phyloP scores from a whole-genome alignment of 2,329 filamentous ascomycete species.

The Aspergillus ruber region DNA sequence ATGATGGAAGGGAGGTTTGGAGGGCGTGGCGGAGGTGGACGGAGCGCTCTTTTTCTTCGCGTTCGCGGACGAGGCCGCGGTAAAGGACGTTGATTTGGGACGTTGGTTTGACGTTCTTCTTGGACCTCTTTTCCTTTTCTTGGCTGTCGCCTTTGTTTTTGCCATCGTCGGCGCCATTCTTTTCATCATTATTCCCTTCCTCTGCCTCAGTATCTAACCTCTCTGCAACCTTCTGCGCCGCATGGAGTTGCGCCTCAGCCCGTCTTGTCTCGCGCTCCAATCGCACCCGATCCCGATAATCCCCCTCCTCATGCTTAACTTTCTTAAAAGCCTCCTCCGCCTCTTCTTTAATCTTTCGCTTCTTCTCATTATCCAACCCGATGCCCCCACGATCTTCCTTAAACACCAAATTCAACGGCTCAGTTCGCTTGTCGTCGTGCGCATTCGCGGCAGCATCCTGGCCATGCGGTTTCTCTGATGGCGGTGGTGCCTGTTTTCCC shows the following conservation, averaged over 20 bases:
- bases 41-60: conserved; percentile 53
- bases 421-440: conserved; percentile 41
- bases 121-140: conserved; percentile 4
- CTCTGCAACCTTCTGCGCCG: conserved; percentile 78
- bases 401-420: conserved; percentile 69
- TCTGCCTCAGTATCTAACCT: conserved; percentile 57
- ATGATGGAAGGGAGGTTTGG: conserved; percentile 26
- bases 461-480: conserved; percentile 1
- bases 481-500: conserved; percentile 51
- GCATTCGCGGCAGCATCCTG: conserved; percentile 5
- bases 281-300: conserved; percentile 67
- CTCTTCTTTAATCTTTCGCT: conserved; percentile 64
- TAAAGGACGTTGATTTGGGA: conserved; percentile 71
- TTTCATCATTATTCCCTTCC: conserved; percentile 6
- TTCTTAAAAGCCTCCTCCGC: conserved; percentile 54
- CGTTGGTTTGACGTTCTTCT: conserved; percentile 43
- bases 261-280: conserved; percentile 63
- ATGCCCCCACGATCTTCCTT: conserved; percentile 80
- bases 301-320: conserved; percentile 58
- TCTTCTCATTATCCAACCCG: conserved; percentile 75
- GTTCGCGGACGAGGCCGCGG: conserved; percentile 63
- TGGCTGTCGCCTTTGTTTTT: conserved; percentile 3
- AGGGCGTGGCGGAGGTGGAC: conserved; percentile 26
- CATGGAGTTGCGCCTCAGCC: conserved; percentile 63
- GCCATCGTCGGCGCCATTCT: conserved; percentile 13